phyloP scores from a whole-genome alignment of 2,329 filamentous ascomycete genomes.

The Akanthomyces dipterigenus region DNA sequence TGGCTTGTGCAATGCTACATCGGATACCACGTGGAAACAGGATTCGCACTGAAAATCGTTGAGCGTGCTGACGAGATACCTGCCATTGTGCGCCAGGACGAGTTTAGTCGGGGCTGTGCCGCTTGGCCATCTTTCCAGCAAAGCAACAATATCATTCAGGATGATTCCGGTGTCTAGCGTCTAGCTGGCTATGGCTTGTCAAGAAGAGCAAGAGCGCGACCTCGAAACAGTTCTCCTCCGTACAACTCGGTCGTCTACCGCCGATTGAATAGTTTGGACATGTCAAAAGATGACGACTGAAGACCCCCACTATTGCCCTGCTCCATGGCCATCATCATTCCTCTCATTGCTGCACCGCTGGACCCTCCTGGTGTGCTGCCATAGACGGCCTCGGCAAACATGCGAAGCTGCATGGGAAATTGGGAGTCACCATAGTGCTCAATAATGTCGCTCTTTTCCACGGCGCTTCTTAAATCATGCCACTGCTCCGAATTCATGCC shows the following conservation, averaged over 20 bases:
- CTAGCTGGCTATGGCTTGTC: no score
- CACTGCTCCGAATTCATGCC: conserved; percentile 25
- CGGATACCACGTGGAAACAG: conserved; percentile 48
- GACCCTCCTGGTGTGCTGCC: conserved; percentile 24
- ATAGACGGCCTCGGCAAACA: conserved; percentile 37
- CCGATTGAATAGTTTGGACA: no score
- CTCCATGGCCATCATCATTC: conserved; percentile 20
- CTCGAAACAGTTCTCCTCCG: no score
- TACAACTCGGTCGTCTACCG: no score
- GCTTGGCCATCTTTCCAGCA: neutral
- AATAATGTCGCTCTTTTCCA: conserved; percentile 30
- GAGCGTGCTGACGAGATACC: neutral
- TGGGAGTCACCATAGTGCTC: conserved; percentile 35
- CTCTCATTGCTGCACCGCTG: conserved; percentile 19
- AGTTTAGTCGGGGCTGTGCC: neutral
- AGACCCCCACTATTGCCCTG: neutral
- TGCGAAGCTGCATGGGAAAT: conserved; percentile 44
- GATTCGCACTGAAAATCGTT: neutral
- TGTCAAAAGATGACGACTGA: no score
- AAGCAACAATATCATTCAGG: neutral
- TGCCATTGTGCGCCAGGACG: neutral
- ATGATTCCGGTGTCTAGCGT: neutral
- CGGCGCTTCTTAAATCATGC: conserved; percentile 19
- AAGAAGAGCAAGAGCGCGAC: no score
- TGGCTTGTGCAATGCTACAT: conserved; percentile 59